A percentile compares a stretch with the other conserved stretches of the same genome.
phyloP scores from a whole-genome alignment of 2,329 filamentous ascomycete species.

The Apiospora phragmitis region DNA sequence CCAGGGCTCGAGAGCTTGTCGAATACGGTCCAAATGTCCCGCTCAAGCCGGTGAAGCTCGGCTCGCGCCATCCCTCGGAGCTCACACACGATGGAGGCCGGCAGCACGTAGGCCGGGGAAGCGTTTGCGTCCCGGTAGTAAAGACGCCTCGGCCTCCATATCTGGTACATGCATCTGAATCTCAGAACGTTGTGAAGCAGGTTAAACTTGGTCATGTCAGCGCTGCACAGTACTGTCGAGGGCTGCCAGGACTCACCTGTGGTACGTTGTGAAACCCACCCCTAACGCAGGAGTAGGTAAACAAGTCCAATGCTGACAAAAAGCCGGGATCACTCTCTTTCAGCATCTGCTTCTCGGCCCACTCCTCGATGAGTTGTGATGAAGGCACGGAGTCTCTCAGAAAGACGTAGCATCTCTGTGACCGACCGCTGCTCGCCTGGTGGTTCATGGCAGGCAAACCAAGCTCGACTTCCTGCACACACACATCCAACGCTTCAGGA shows the following conservation, averaged over 20 bases:
- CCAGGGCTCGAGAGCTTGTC: conserved; percentile 7
- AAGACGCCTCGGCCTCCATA: conserved; percentile 47
- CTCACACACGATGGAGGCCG: conserved; percentile 30
- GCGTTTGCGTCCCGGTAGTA: conserved; percentile 19
- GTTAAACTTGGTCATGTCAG: conserved; percentile 38
- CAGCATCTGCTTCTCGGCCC: conserved; percentile 33
- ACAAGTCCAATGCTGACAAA: conserved; percentile 4
- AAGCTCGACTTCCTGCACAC: conserved; percentile 1
- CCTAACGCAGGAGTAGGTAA: neutral
- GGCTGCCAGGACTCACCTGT: conserved; percentile 9
- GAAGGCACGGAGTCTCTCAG: neutral
- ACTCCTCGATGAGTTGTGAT: neutral
- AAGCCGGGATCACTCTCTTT: conserved; percentile 41
- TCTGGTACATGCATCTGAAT: conserved; percentile 51
- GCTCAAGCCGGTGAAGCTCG: conserved; percentile 27
- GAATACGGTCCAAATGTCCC: neutral
- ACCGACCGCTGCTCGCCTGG: neutral
- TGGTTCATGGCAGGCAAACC: neutral
- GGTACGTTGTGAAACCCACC: neutral
- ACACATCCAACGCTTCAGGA: neutral
- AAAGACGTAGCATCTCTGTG: conserved; percentile 3
- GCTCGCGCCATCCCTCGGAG: conserved; percentile 26
- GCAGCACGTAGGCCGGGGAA: conserved; percentile 34
- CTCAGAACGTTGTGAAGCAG: conserved; percentile 42
- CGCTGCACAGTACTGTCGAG: neutral